These are phyloP conservation scores for Hypoxylon perforatum DNA, from an alignment of 495 filamentous ascomycete species.

Conservation along the genomic window DNA sequence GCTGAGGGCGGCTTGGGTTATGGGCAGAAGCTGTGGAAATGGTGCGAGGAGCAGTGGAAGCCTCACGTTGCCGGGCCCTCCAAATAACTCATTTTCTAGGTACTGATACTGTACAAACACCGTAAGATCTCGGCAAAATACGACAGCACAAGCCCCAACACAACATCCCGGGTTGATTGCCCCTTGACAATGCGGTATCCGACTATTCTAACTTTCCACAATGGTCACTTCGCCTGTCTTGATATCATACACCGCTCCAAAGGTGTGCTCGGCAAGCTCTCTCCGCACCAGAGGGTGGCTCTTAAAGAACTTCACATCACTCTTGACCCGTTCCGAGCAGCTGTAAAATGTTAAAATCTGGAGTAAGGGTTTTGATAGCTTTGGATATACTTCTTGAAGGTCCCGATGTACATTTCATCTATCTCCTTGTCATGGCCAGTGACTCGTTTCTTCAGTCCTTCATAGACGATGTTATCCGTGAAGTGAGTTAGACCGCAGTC, in stretches of 20 bases:
- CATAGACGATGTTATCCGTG: conserved; percentile 6
- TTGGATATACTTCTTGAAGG: conserved; percentile 1
- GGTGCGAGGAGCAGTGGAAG: conserved; percentile 48
- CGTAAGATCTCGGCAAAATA: no score
- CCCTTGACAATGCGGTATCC: no score
- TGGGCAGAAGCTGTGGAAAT: conserved; percentile 46
- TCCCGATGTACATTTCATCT: conserved; percentile 13
- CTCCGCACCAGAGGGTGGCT: conserved; percentile 22
- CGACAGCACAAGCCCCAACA: no score
- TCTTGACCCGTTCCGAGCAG: conserved; percentile 29
- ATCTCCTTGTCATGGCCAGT: conserved; percentile 10
- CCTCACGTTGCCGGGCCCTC: conserved; percentile 17
- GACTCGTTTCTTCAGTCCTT: conserved; percentile 4
- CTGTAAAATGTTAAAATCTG: conserved; percentile 9
- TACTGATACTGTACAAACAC: no score
- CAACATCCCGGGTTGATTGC: no score
- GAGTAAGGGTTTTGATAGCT: conserved; percentile 1
- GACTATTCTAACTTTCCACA: conserved; percentile 11
- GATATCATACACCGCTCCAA: conserved; percentile 36
- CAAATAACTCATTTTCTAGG: no score
- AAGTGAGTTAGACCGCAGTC: conserved; percentile 25
- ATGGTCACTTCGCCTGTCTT: conserved; percentile 31
- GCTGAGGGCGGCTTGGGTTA: conserved; percentile 38
- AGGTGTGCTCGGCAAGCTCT: conserved; percentile 25
- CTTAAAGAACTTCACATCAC: conserved; percentile 31